These are phyloP conservation scores for Helenozyma baotianmanensis DNA, from an alignment of 805 yeast genomes.

Conservation along the genomic window DNA sequence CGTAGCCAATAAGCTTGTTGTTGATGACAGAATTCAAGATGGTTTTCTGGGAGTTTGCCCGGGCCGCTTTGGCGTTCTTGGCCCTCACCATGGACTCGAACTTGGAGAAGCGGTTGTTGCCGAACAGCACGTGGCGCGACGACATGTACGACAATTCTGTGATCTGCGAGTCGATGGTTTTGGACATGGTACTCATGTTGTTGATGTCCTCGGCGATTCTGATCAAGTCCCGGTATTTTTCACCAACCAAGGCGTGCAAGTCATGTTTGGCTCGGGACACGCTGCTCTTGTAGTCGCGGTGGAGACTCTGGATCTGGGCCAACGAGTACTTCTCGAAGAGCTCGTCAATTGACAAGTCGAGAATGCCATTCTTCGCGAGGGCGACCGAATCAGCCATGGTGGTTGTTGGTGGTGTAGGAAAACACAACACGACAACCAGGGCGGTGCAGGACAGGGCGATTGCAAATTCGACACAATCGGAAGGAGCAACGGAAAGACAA, in stretches of 20 bases:
- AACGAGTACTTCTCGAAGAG: slow-evolving; percentile 29
- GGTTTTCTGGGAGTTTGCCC: slow-evolving; percentile 17
- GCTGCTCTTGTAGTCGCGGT: slow-evolving; percentile 23
- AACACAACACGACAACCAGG: too few relatives aligned
- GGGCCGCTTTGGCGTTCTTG: slow-evolving; percentile 15
- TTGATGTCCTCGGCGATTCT: slow-evolving; percentile 41
- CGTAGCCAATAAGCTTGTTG: slow-evolving; percentile 26
- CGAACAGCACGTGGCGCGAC: slow-evolving; percentile 25
- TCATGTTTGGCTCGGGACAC: slow-evolving; percentile 28
- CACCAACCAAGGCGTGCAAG: slow-evolving; percentile 35
- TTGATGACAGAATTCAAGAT: slow-evolving; percentile 27
- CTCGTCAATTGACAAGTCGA: slow-evolving; percentile 25
- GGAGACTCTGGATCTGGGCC: slow-evolving; percentile 28
- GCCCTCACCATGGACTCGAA: slow-evolving; percentile 19
- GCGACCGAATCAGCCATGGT: too few relatives aligned
- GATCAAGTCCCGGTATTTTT: slow-evolving; percentile 39
- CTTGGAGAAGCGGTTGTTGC: slow-evolving; percentile 13
- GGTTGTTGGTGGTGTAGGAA: too few relatives aligned
- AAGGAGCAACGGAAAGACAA: too few relatives aligned
- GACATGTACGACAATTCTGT: slow-evolving; percentile 29
- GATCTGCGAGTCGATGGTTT: slow-evolving; percentile 20
- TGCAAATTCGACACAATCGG: too few relatives aligned
- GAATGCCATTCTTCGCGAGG: slow-evolving; percentile 1
- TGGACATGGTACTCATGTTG: slow-evolving; percentile 23
- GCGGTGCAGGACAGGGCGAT: too few relatives aligned